These are phyloP conservation scores for Penicillium freii DNA, from an alignment of 2,329 filamentous ascomycete genomes.

Conservation along the genomic window DNA sequence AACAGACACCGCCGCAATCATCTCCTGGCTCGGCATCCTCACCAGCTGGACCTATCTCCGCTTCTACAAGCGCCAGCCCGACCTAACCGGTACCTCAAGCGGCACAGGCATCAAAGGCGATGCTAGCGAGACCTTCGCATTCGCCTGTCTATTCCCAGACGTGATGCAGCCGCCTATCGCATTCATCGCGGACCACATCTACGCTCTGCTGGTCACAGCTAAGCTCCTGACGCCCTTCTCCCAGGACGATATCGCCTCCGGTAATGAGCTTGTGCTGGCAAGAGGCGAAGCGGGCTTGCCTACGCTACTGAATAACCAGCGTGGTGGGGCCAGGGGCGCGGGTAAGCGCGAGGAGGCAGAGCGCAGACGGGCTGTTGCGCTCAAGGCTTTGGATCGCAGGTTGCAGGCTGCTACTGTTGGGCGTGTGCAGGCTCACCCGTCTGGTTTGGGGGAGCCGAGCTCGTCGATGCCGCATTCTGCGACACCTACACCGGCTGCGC, in stretches of 20 bases:
- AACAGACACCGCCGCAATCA: constrained; percentile 73
- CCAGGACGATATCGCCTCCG: constrained; percentile 71
- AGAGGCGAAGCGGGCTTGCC: constrained; percentile 61
- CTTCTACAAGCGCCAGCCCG: constrained; percentile 76
- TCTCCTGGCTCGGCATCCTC: constrained; percentile 77
- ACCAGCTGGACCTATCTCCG: constrained; percentile 93
- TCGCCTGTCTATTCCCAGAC: constrained; percentile 92
- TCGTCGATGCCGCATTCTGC: constrained; percentile 40
- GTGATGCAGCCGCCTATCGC: constrained; percentile 75
- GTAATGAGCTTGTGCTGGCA: constrained; percentile 67
- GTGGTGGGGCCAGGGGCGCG: constrained; percentile 46
- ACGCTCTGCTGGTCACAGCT: constrained; percentile 70
- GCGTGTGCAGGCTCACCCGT: constrained; percentile 43
- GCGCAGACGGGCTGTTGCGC: constrained; percentile 78
- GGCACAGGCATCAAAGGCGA: constrained; percentile 71
- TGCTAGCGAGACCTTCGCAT: constrained; percentile 92
- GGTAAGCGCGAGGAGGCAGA: constrained; percentile 88
- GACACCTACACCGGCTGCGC: constrained; percentile 53
- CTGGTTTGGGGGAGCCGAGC: constrained; percentile 30
- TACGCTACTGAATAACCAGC: constrained; percentile 53
- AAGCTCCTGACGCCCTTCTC: constrained; percentile 83
- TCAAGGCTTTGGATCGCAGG: constrained; percentile 89
- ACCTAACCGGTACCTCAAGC: constrained; percentile 54
- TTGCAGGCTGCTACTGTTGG: constrained; percentile 75
- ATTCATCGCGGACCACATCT: constrained; percentile 70